Percentiles rank a stretch among this genome's conserved stretches.
These are phyloP conservation scores for Spiraea crenata DNA, from an alignment of 331 rosid genomes.

Conservation along the genomic window DNA sequence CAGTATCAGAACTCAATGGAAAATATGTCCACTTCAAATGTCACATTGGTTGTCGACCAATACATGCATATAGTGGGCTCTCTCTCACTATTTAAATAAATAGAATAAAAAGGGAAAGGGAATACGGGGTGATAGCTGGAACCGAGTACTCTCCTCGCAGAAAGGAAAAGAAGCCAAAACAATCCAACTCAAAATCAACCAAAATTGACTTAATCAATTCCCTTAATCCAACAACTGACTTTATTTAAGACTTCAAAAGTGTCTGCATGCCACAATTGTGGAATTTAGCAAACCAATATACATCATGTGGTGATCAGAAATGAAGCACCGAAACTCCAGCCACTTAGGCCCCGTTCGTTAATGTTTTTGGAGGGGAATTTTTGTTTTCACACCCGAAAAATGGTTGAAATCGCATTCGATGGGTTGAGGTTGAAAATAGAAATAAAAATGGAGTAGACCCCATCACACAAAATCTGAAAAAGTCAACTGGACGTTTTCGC, in stretches of 20 bases:
- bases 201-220: conserved; percentile 19
- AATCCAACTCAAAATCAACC: conserved; percentile 4
- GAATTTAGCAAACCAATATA: background rate
- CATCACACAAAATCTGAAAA: no score
- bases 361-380: no score
- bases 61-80: background rate
- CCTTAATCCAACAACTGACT: background rate
- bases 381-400: no score
- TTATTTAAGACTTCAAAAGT: background rate
- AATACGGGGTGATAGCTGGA: conserved; percentile 16
- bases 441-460: no score
- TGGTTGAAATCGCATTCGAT: no score
- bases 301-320: no score
- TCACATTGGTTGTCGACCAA: background rate
- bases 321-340: no score
- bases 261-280: background rate
- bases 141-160: background rate
- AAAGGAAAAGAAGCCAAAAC: background rate
- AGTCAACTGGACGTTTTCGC: no score
- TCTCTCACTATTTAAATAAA: background rate
- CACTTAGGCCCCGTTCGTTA: no score
- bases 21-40: background rate
- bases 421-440: no score
- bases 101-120: background rate
- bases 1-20: background rate